Conservation (phyloP, 805 yeast species). For the Nakazawaea siamensis region DNA sequence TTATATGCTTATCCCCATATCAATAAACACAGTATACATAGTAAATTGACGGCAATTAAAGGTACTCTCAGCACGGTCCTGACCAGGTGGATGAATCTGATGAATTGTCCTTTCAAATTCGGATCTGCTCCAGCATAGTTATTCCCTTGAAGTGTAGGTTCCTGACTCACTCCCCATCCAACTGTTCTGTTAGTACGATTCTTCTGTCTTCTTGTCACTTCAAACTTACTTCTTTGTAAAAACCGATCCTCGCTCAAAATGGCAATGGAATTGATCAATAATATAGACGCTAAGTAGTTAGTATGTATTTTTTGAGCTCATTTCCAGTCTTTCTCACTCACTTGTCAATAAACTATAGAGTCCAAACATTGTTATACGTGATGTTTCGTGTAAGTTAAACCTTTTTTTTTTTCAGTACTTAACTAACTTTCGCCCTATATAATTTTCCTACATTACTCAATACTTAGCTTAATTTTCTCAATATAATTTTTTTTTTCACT, state of each 20-base stretch:
- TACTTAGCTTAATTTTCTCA: no score
- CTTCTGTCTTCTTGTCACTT: constrained; percentile 15
- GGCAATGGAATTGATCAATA: constrained; percentile 48
- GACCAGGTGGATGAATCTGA: constrained; percentile 50
- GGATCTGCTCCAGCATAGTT: not conserved
- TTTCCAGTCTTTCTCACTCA: constrained; percentile 1
- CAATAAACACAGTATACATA: constrained; percentile 45
- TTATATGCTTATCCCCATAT: constrained; percentile 31
- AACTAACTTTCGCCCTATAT: no score
- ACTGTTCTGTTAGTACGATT: constrained; percentile 13
- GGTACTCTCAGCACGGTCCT: constrained; percentile 53
- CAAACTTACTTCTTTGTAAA: constrained; percentile 37
- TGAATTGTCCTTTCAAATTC: constrained; percentile 34
- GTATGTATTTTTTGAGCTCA: not conserved
- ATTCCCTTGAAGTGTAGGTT: not conserved
- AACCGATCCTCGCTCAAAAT: constrained; percentile 55
- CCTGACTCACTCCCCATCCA: constrained; percentile 17
- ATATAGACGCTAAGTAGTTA: constrained; percentile 33
- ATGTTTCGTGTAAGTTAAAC: no score
- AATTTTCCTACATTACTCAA: no score
- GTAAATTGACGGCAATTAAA: constrained; percentile 39
- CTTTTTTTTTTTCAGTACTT: no score
- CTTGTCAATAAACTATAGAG: constrained; percentile 9
- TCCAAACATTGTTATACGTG: constrained; percentile 6
- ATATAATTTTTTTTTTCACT: no score